A percentile compares a stretch with the other conserved stretches of the same genome.
Conservation (phyloP, 257 asterid genomes). For the Thymus quinquecostatus region DNA sequence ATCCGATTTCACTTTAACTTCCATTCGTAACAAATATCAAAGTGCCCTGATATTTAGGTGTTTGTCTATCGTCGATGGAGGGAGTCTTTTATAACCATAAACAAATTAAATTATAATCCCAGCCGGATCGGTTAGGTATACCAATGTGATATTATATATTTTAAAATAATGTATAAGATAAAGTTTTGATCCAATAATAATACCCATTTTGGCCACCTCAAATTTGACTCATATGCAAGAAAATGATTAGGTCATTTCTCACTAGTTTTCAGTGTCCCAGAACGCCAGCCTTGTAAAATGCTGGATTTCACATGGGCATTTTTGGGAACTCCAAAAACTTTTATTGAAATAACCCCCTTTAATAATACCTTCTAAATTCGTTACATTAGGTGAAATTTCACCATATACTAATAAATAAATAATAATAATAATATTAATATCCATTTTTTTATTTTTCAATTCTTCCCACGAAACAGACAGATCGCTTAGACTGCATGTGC, state of each 20-base stretch:
- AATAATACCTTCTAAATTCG: not conserved
- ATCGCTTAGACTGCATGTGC: conserved; percentile 56
- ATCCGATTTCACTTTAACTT: too few relatives aligned
- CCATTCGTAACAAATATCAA: too few relatives aligned
- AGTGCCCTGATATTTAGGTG: too few relatives aligned
- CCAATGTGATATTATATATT: not conserved
- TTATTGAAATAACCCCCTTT: not conserved
- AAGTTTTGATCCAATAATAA: conserved; percentile 21
- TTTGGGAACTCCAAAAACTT: conserved; percentile 17
- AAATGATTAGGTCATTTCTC: conserved; percentile 45
- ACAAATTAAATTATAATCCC: not conserved
- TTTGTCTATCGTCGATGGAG: too few relatives aligned
- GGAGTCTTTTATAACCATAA: not conserved
- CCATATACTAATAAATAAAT: not conserved
- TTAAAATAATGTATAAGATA: not conserved
- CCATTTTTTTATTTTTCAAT: not conserved
- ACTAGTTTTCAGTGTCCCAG: conserved; percentile 40
- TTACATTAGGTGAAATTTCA: conserved; percentile 26
- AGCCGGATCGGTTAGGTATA: conserved; percentile 30
- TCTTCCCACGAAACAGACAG: conserved; percentile 36
- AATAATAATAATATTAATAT: not conserved
- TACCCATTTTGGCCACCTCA: conserved; percentile 16
- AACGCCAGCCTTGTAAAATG: conserved; percentile 36
- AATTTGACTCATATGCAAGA: conserved; percentile 19
- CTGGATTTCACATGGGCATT: conserved; percentile 33